phyloP scores from a whole-genome alignment of 2,329 filamentous ascomycete genomes.

The Aphanocladium album region DNA sequence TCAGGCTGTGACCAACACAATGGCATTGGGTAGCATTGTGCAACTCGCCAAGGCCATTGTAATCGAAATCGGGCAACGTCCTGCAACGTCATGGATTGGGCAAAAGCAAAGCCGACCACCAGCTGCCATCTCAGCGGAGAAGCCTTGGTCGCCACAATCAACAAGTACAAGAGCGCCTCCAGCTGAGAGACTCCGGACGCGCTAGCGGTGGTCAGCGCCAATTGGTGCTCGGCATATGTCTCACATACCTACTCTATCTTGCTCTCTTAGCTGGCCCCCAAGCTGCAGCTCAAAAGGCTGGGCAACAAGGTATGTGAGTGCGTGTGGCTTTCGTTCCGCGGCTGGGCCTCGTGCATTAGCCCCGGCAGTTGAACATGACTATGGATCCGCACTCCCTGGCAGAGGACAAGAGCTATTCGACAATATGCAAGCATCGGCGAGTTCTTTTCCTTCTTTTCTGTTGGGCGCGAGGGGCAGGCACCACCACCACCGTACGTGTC shows the following conservation, averaged over 20 bases:
- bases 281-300: neutral
- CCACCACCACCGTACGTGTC: neutral
- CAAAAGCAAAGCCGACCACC: neutral
- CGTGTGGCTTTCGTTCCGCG: neutral
- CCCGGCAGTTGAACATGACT: neutral
- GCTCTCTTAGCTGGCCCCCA: neutral
- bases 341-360: neutral
- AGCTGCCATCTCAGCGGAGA: neutral
- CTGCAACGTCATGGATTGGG: too few species aligned
- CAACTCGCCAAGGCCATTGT: neutral
- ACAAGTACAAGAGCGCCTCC: too few species aligned
- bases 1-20: neutral
- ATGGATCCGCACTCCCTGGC: neutral
- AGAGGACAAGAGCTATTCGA: neutral
- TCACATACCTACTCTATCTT: too few species aligned
- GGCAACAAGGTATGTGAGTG: neutral
- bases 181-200: neutral
- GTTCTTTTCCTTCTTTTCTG: neutral
- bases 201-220: neutral
- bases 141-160: neutral
- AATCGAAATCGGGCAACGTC: too few species aligned
- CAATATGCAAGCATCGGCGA: neutral
- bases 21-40: neutral
- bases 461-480: neutral
- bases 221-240: neutral